Percentiles rank a stretch among this genome's conserved stretches.
Evolutionary conservation across 179 eudicot species (phyloP).

Genomic region (Carnegiea gigantea): DNA sequence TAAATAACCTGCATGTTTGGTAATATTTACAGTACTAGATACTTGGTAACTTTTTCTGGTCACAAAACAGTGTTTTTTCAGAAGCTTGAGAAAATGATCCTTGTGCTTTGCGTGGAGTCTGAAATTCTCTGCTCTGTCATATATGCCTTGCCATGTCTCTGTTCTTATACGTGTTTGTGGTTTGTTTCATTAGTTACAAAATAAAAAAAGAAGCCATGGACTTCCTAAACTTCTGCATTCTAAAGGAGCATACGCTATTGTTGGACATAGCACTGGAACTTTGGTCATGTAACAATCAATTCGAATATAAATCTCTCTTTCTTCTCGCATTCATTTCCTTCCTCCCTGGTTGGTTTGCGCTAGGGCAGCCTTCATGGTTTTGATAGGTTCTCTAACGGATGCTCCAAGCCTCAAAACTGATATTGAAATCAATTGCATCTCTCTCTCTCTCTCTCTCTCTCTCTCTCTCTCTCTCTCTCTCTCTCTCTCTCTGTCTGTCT

Average conservation of each 20-base stretch:
- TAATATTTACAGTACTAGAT: neutral
- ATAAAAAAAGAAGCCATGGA: neutral
- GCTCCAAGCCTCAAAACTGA: neutral
- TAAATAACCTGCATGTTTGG: conserved; percentile 2
- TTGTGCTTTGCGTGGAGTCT: neutral
- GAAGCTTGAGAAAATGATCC: neutral
- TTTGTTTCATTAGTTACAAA: neutral
- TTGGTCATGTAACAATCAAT: too few relatives aligned
- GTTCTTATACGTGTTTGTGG: neutral
- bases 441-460: neutral
- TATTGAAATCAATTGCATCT: neutral
- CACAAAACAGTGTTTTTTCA: neutral
- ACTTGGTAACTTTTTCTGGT: neutral
- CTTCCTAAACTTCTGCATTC: neutral
- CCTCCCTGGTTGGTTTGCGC: neutral
- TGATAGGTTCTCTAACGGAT: neutral
- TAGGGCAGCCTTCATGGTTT: neutral
- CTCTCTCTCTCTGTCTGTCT: too few relatives aligned
- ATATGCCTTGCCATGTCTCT: neutral
- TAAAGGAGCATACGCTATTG: neutral
- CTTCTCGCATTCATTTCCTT: neutral
- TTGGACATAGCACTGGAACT: neutral
- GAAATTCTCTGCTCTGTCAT: neutral
- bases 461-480: neutral
- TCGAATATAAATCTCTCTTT: neutral